Evolutionary conservation across 148 eudicot genomes (phyloP), one percentile per base, ranked within the genome.

Genomic region (Rhododendron mucronatum): DNA sequence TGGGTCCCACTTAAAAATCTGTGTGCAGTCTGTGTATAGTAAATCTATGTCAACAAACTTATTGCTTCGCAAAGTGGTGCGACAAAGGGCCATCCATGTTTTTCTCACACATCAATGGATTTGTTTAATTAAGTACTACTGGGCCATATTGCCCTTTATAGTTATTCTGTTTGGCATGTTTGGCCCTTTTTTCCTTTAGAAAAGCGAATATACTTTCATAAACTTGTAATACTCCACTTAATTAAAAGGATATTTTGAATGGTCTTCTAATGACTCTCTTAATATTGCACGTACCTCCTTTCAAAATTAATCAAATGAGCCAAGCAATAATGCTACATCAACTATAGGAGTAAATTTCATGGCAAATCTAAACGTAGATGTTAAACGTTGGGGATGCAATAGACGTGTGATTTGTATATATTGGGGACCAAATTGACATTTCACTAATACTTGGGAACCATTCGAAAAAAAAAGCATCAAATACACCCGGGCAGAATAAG

Each of bases 41-140:
- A 41, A 5, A 1, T 6, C 44, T 41, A 1, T 41, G 1, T 41
- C 7, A 41, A 41, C 44, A 41, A 6, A 41, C 44, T 39, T 39
- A 41, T 41, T 41, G 44, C 44, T 41, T 41, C 6, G 45, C 45
- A 41, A 41, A 41, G 61, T 30, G 9, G 61, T 4, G 20, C 39
- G 61, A 80, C 37, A 78, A 78, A 78, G 61, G 82, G 82, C 51
- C 82, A 80, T 14, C 61, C 61, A 78, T 47, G 47, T 78, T n/a
- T 45, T n/a, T 45, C 81, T 45, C 55, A 3, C 81, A n/a, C 81
- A n/a, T 55, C 53, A 37, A 78, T 20, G 48, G 53, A 78, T 77
- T 76, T 76, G 80, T 77, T 21, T 78, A 45, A 55, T 55, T 55
- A 55, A 15, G 81, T 28, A 21, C 39, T 30, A 71, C 20, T 71